Evolutionary conservation across 805 yeast species (phyloP), one percentile per base, ranked within the genome.

Genomic region (Metschnikowia corniflorae): DNA sequence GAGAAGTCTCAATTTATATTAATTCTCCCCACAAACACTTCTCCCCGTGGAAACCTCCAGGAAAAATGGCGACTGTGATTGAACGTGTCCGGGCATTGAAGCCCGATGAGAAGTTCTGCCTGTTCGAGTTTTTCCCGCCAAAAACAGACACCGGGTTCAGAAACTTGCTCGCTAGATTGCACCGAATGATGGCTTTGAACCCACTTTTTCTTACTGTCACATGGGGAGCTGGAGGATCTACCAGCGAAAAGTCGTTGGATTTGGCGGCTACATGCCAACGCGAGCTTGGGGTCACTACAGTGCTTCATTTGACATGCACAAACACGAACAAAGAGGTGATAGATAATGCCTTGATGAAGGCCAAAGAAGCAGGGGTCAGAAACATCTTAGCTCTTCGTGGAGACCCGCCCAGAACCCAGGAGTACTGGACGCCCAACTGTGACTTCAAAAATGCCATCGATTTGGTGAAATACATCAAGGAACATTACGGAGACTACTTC

Each of bases 221-320:
- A 0, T 93, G 97, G 97, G 98, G 97, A 22, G 97, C 98, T 5
- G 97, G 97, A 26, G 98, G 98, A 3, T 80, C 95, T 5, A 87
- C 97, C 7, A 78, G 91, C 31, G 82, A 77, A 32, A 88, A 87
- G 64, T 86, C 96, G 0, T 60, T 93, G 40, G 91, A 86, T 29
- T 68, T 93, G 40, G 96, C 96, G 1, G 68, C 77, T 16, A 73
- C 85, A 2, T 82, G 94, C 49, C 86, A 84, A 51, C 64, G 73
- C 30, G 86, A 81, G 32, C 69, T 89, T 40, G 82, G 82, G 3
- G 63, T 91, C n/a, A 87, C 96, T 3, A 87, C 96, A 0, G 89
- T 96, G 47, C 72, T 94, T 65, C 99, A 93, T 59, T 67, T 93
- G 58, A 93, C 99, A 0, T 93, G 98, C 62, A 94, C 99, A 7